phyloP scores from a whole-genome alignment of 2,329 filamentous ascomycete genomes.

The Massarina eburnea region DNA sequence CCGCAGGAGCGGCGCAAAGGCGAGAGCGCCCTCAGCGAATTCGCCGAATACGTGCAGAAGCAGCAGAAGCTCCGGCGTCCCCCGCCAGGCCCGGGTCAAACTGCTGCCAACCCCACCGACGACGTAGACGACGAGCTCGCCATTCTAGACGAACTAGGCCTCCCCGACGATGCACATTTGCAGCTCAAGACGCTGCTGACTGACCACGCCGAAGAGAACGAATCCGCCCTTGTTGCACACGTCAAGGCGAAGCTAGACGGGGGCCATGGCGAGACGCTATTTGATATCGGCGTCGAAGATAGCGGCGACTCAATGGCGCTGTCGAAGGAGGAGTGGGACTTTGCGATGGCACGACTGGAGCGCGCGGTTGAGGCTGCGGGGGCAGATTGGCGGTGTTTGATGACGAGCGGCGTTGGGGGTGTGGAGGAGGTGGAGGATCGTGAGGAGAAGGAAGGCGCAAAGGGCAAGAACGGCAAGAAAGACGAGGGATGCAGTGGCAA shows the following conservation, averaged over 20 bases:
- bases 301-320: slow-evolving; percentile 84
- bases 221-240: slow-evolving; percentile 65
- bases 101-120: slow-evolving; percentile 28
- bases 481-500: slow-evolving; percentile 81
- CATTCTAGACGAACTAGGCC: slow-evolving; percentile 76
- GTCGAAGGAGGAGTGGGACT: slow-evolving; percentile 71
- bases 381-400: slow-evolving; percentile 77
- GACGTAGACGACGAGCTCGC: slow-evolving; percentile 87
- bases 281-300: slow-evolving; percentile 90
- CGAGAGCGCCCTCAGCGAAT: slow-evolving; percentile 89
- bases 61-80: slow-evolving; percentile 73
- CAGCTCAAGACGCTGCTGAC: slow-evolving; percentile 78
- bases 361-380: slow-evolving; percentile 64
- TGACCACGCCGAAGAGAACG: slow-evolving; percentile 56
- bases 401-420: slow-evolving; percentile 90
- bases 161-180: slow-evolving; percentile 67
- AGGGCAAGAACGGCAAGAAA: slow-evolving; percentile 67
- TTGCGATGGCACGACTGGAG: slow-evolving; percentile 66
- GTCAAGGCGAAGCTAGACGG: slow-evolving; percentile 73
- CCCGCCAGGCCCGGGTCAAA: slow-evolving; percentile 16
- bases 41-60: slow-evolving; percentile 95
- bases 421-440: slow-evolving; percentile 51
- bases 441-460: slow-evolving; percentile 34
- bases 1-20: slow-evolving; percentile 81
- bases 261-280: slow-evolving; percentile 84